phyloP scores from a whole-genome alignment of 805 yeast genomes.

The Barnettozyma vustinii region DNA sequence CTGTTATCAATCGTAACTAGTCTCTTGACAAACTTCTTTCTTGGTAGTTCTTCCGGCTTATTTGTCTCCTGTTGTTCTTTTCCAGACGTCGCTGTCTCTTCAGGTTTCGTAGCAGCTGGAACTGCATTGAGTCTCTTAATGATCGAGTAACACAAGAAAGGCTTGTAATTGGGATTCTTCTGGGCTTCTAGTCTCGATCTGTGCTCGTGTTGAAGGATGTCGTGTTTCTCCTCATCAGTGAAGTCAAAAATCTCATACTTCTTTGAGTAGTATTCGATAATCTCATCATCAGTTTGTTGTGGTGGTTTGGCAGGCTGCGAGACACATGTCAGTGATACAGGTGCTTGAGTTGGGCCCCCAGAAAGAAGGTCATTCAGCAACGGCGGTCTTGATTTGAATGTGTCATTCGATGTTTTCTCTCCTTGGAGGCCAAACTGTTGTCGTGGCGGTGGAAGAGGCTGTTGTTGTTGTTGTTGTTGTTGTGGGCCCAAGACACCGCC shows the following conservation, averaged over 20 bases:
- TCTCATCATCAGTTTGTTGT: constrained; percentile 23
- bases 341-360: neutral
- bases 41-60: neutral
- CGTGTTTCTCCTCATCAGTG: constrained; percentile 26
- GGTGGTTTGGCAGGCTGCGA: neutral
- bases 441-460: neutral
- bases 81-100: neutral
- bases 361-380: constrained; percentile 6
- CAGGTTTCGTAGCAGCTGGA: constrained; percentile 11
- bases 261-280: constrained; percentile 23
- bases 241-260: constrained; percentile 24
- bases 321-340: neutral
- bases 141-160: constrained; percentile 25
- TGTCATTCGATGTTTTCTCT: neutral
- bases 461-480: constrained; percentile 1
- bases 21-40: constrained; percentile 18
- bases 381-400: constrained; percentile 9
- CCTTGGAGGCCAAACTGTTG: neutral
- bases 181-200: constrained; percentile 24
- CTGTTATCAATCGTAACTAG: constrained; percentile 31
- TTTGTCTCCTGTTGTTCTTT: neutral
- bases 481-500: neutral
- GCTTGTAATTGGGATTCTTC: constrained; percentile 24
- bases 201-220: constrained; percentile 26
- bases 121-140: constrained; percentile 25